Evolutionary conservation across 768 basidiomycete species (phyloP).

Genomic region (Pleurotus cornucopiae): DNA sequence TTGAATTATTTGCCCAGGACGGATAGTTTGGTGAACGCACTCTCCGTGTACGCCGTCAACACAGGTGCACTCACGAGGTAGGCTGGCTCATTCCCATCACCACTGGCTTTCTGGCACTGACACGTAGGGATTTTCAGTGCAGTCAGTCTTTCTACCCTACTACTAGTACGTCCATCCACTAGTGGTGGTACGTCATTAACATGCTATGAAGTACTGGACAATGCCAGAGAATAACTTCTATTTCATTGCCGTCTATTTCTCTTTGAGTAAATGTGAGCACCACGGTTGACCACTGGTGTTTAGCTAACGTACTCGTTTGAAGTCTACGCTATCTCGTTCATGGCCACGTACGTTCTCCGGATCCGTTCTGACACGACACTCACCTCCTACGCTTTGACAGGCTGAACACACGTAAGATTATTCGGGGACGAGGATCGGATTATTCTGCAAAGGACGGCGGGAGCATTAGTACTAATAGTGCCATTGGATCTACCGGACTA

Average conservation of each 20-base stretch:
- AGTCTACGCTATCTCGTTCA: slow-evolving; percentile 36
- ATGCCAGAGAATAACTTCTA: slow-evolving; percentile 44
- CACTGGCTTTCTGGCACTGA: background rate
- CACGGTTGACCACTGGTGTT: background rate
- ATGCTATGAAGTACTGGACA: slow-evolving; percentile 41
- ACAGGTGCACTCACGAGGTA: slow-evolving; percentile 61
- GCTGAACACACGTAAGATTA: slow-evolving; percentile 50
- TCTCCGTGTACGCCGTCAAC: slow-evolving; percentile 59
- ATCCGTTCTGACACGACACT: no score
- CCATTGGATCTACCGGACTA: slow-evolving; percentile 1
- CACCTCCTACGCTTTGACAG: slow-evolving; percentile 23
- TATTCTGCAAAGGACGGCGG: slow-evolving; percentile 14
- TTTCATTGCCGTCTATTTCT: slow-evolving; percentile 56
- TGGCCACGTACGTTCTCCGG: slow-evolving; percentile 7
- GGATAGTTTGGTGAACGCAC: slow-evolving; percentile 50
- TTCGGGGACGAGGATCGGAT: slow-evolving; percentile 51
- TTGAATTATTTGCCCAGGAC: slow-evolving; percentile 29
- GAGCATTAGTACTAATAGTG: slow-evolving; percentile 12
- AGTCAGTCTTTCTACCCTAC: slow-evolving; percentile 35
- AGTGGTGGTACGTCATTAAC: background rate
- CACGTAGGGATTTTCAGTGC: slow-evolving; percentile 24
- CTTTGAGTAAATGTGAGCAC: slow-evolving; percentile 51
- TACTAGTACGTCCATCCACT: slow-evolving; percentile 23
- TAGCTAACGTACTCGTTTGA: no score
- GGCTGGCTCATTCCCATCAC: slow-evolving; percentile 6